phyloP scores from a whole-genome alignment of 768 basidiomycete species.

The Tulasnella sp. region DNA sequence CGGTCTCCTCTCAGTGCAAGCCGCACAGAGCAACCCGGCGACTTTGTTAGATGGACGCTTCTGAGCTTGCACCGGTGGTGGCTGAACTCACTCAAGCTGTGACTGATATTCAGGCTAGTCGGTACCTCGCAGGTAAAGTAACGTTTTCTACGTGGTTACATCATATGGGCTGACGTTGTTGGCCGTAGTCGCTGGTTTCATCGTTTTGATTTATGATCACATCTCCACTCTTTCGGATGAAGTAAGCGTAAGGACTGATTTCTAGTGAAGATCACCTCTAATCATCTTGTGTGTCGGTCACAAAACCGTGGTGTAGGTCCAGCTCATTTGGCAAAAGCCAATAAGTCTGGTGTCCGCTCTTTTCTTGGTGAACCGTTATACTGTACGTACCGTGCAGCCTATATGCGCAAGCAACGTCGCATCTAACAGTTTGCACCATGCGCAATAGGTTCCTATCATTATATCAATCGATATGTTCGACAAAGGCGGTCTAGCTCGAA shows the following conservation, averaged over 20 bases:
- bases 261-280: too few species aligned
- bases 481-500: slow-evolving; percentile 3
- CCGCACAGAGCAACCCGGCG: too few species aligned
- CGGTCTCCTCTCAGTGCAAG: too few species aligned
- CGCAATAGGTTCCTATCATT: not conserved
- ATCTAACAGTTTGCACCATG: not conserved
- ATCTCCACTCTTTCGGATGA: slow-evolving; percentile 7
- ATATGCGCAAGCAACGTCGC: not conserved
- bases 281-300: too few species aligned
- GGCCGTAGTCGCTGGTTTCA: not conserved
- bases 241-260: not conserved
- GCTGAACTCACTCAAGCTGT: not conserved
- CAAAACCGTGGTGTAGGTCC: too few species aligned
- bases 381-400: not conserved
- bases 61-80: too few species aligned
- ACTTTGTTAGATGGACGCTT: slow-evolving; percentile 29
- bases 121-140: not conserved
- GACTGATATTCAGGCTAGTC: not conserved
- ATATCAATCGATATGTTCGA: not conserved
- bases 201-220: slow-evolving; percentile 2
- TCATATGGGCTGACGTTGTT: not conserved
- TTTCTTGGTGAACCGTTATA: slow-evolving; percentile 4
- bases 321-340: slow-evolving; percentile 10
- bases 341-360: not conserved
- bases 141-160: not conserved